Conservation (phyloP, 768 basidiomycete species). For the Serendipita sp. region DNA sequence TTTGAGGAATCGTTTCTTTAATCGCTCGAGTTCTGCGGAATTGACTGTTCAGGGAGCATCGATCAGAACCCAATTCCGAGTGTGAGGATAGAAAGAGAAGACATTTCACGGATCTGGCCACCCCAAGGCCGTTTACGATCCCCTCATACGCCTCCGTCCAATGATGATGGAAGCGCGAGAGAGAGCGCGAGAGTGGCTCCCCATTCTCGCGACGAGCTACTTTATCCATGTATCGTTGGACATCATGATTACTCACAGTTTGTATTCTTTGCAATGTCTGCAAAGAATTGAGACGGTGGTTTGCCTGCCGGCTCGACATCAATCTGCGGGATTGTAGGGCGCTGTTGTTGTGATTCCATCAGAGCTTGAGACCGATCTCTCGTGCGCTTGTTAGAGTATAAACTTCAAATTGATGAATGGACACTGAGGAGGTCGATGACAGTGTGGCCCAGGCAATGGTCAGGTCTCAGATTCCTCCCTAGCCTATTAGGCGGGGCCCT, state of each 20-base stretch:
- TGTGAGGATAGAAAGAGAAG: neutral
- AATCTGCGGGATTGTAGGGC: conserved; percentile 1
- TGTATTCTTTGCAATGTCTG: conserved; percentile 92
- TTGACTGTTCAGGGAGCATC: conserved; percentile 46
- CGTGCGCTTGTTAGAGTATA: too few relatives aligned
- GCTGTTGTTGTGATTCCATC: conserved; percentile 1
- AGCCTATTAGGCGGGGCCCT: too few relatives aligned
- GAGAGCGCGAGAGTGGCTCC: neutral
- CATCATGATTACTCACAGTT: conserved; percentile 56
- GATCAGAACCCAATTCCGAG: neutral
- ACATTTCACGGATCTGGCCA: too few relatives aligned
- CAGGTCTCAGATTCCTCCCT: too few relatives aligned
- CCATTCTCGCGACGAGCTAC: neutral
- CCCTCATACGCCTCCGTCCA: neutral
- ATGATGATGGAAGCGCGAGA: too few relatives aligned
- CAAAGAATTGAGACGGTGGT: conserved; percentile 84
- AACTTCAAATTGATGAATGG: too few relatives aligned
- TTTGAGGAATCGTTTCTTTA: conserved; percentile 99
- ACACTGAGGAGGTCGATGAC: too few relatives aligned
- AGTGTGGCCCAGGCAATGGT: too few relatives aligned
- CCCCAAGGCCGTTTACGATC: neutral
- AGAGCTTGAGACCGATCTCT: too few relatives aligned
- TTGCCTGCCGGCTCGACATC: conserved; percentile 2
- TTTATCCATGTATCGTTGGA: neutral
- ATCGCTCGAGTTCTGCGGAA: conserved; percentile 76